Percentiles rank a stretch among this genome's conserved stretches.
phyloP scores from a whole-genome alignment of 257 asterid genomes.

The Forsythia viridissima region DNA sequence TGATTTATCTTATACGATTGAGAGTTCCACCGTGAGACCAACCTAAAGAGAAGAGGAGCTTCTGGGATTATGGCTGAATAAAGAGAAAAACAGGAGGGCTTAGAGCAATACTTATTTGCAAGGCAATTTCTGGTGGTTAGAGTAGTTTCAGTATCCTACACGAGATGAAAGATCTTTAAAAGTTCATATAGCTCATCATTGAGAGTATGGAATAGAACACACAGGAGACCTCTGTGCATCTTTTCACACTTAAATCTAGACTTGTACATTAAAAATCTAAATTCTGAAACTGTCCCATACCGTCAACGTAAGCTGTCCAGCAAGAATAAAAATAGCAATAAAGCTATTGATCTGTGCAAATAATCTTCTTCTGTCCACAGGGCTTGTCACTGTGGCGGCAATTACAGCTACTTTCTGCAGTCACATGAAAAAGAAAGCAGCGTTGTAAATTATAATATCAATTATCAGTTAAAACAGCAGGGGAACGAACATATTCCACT shows the following conservation, averaged over 20 bases:
- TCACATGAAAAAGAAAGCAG: slow-evolving; percentile 17
- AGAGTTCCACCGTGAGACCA: neutral
- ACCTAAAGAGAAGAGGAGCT: neutral
- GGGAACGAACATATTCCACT: neutral
- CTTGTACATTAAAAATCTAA: neutral
- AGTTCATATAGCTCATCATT: neutral
- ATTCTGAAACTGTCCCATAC: slow-evolving; percentile 40
- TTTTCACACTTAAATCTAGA: neutral
- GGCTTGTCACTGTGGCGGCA: slow-evolving; percentile 70
- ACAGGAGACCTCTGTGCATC: neutral
- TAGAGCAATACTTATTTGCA: neutral
- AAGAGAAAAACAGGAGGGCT: slow-evolving; percentile 4
- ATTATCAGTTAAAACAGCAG: neutral
- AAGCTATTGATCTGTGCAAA: slow-evolving; percentile 94
- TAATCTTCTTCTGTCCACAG: slow-evolving; percentile 78
- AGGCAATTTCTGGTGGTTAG: neutral
- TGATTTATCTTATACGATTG: too few relatives aligned
- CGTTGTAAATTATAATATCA: neutral
- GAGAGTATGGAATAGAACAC: neutral
- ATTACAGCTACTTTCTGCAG: slow-evolving; percentile 96
- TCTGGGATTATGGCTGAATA: neutral
- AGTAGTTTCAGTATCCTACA: neutral
- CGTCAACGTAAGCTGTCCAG: slow-evolving; percentile 89
- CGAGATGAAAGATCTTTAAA: neutral
- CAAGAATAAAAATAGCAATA: slow-evolving; percentile 93